phyloP scores from a whole-genome alignment of 352 stramenopile genomes.

The Lagenidium giganteum region DNA sequence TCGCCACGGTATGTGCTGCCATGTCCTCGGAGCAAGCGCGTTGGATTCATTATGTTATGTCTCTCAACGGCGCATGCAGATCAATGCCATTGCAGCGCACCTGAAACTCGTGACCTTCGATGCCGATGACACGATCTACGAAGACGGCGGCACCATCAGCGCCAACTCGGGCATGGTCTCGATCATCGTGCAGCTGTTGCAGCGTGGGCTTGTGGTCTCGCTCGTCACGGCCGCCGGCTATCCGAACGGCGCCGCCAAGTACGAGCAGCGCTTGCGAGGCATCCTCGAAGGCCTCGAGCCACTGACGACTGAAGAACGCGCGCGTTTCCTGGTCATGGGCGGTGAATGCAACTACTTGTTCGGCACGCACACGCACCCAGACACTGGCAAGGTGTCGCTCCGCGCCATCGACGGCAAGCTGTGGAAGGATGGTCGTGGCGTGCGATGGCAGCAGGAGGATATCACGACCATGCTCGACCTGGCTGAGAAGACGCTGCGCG shows the following conservation, averaged over 20 bases:
- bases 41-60: neutral
- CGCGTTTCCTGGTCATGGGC: constrained; percentile 90
- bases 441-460: constrained; percentile 83
- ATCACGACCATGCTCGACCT: constrained; percentile 85
- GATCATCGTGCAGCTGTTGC: constrained; percentile 64
- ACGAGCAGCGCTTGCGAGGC: constrained; percentile 70
- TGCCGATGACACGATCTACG: constrained; percentile 85
- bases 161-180: constrained; percentile 62
- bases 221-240: constrained; percentile 83
- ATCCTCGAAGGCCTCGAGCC: constrained; percentile 62
- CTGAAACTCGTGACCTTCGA: constrained; percentile 85
- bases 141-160: constrained; percentile 72
- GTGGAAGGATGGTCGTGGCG: constrained; percentile 80
- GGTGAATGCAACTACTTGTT: constrained; percentile 97
- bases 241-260: constrained; percentile 50
- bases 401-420: constrained; percentile 53
- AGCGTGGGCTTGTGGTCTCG: constrained; percentile 68
- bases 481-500: constrained; percentile 61
- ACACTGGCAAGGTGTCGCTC: constrained; percentile 40
- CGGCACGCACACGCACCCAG: constrained; percentile 48
- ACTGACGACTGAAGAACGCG: constrained; percentile 50
- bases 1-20: too few species aligned
- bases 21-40: too few species aligned
- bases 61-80: too few species aligned
- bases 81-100: constrained; percentile 61